Base-by-base conservation (phyloP, 1,139 yeast genomes). In the Pneumocystis oryctolagi region DNA sequence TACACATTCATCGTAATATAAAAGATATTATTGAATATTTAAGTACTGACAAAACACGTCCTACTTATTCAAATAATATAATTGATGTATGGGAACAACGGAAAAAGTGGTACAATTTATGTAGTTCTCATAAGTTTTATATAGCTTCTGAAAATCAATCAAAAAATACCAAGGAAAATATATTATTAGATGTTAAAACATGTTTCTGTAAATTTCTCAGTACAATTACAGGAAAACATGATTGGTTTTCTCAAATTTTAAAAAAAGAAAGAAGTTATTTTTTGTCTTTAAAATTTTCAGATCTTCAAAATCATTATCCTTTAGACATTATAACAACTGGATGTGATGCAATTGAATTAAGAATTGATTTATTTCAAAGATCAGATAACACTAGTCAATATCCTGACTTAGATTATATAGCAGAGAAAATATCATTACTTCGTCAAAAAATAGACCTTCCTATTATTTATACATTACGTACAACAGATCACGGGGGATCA, bases 1-100 rank as follows among this genome's bases (percentile, higher is more conserved):
- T 92, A 65, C 97, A 92, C 70, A 79, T 92, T 66, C 97, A 90
- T 73, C 85, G 99, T 69, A 88, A 88, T 70, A 80, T 90, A 67
- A 85, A 84, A 64, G 86, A 87, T 68, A 89, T 95, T 58, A 84
- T 89, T 55, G 77, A 79, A 6, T 89, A 88, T 74, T 79, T 92
- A 69, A 76, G 80, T 64, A 76, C 81, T 63, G 99, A 92, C 73
- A 82, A 87, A 64, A 80, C 89, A 0, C 82, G 99, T 71, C 98
- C 99, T 25, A 87, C 96, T 1, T 89, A 84, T 71, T 79, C 79
- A 16, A 86, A 83, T 68, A 97, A 89, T 70, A 84, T 90, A 68
- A 78, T 79, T 67, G 82, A 82, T 35, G 97, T 92, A 47, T 94
- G 97, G 96, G 71, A 77, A 37, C 82, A 88, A 71, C 83, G 99